Conservation (phyloP, 192 early-diverging fungal species). For the Backusella luteola region DNA sequence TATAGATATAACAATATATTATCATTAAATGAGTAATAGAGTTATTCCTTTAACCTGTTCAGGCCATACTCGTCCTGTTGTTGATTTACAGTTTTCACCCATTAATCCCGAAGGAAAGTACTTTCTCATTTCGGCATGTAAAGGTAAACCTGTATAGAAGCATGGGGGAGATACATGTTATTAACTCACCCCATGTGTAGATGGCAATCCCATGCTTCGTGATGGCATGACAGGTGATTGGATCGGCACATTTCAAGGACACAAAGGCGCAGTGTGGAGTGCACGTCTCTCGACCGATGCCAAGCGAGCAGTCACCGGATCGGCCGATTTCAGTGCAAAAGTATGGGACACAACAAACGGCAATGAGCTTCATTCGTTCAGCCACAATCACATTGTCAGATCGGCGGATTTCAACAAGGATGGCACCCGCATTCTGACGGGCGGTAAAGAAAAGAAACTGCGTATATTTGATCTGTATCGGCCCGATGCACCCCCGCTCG, state of each 20-base stretch:
- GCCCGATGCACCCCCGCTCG: conserved; percentile 42
- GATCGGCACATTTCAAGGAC: conserved; percentile 89
- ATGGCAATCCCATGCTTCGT: conserved; percentile 84
- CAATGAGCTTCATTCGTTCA: conserved; percentile 63
- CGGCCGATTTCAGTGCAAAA: conserved; percentile 87
- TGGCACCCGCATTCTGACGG: conserved; percentile 71
- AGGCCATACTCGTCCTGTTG: conserved; percentile 88
- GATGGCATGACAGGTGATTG: conserved; percentile 90
- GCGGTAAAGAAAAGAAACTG: conserved; percentile 79
- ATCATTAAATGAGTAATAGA: conserved; percentile 11
- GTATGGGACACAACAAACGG: conserved; percentile 89
- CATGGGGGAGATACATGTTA: too few relatives aligned
- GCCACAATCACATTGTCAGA: conserved; percentile 82
- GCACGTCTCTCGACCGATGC: conserved; percentile 77
- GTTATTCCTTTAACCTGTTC: conserved; percentile 84
- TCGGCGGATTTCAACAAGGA: conserved; percentile 78
- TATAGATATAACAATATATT: background rate
- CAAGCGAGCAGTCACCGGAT: conserved; percentile 84
- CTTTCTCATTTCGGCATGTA: conserved; percentile 87
- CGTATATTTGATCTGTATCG: conserved; percentile 76
- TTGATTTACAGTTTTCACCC: conserved; percentile 81
- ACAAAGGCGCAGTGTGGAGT: conserved; percentile 93
- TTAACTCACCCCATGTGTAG: conserved; percentile 30
- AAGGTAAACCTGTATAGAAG: conserved; percentile 47
- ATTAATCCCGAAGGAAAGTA: conserved; percentile 70